Evolutionary conservation across 768 basidiomycete species (phyloP), one percentile per base, ranked within the genome.

Genomic region (Coprinellus micaceus): DNA sequence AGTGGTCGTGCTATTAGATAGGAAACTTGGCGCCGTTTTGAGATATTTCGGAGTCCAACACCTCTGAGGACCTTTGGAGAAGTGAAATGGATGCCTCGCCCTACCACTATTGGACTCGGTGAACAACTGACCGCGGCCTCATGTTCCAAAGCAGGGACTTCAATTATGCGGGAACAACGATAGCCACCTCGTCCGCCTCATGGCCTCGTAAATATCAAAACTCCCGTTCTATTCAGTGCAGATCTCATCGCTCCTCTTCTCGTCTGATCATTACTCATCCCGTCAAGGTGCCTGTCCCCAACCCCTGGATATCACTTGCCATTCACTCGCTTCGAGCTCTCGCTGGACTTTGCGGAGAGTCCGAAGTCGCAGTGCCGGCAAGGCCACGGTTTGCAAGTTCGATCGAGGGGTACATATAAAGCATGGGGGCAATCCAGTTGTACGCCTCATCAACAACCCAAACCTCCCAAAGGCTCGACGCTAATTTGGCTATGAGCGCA

Each of bases 401-500:
- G 53, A 52, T 43, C 52, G 17, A 25, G n/a, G 4, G n/a, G 21
- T 1, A 12, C 19, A 28, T 54, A 51, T 51, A 51, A 51, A 51
- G 22, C 17, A 28, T 28, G 45, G 49, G 13, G n/a, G 47, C n/a
- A 19, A 10, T 3, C 30, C 22, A 15, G 10, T 21, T 30, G 24
- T 49, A 28, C 47, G 26, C 26, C 21, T n/a, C 28, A 59, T 44
- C 54, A 45, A 59, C 59, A 60, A 41, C 45, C 54, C 60, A 53
- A 58, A 47, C 60, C 50, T 58, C 57, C 53, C 58, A 57, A 58
- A 56, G 54, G 66, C 63, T 62, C 33, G 33, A 69, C 51, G 56
- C 78, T 84, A 81, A 83, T 83, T 82, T 80, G 84, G 80, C 82
- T 85, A 88, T 88, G 86, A 88, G 86, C 76, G 77, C 75, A 58